Base-by-base conservation (phyloP, 2,329 filamentous ascomycete species). In the Arthrobotrys sinensis region DNA sequence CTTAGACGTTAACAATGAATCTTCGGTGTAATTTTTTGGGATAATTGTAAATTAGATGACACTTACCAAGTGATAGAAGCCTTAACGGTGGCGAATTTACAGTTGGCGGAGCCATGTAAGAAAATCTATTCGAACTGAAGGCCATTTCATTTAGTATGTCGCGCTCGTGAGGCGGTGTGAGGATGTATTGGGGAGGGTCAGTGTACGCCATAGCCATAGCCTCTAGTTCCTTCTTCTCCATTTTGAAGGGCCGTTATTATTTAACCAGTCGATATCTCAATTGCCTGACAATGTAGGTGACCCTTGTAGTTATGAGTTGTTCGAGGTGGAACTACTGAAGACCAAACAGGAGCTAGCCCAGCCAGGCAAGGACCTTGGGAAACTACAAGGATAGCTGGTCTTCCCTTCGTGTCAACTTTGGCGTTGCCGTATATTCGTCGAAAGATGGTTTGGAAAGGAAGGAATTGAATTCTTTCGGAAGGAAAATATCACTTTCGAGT, bases 71-170 rank as follows among this genome's bases (percentile, higher is more conserved):
- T 32, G 75, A 78, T 36, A 78, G 21, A 19, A 78, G 46, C 21
- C 75, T 68, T 21, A 78, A 60, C 19, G 75, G 75, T 38, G 75
- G 60, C 53, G 75, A 71, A 28, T 62, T 72, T 19, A 66, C 16
- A 24, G 55, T 36, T 60, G 55, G 16, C 40, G 70, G 70, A 6
- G 66, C 62, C 43, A 64, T 55, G 53, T 72, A 72, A 67, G 75
- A 68, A 48, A 66, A 71, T 62, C 75, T 78, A 46, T 73, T 66
- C 60, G 69, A 65, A 66, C 62, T 55, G 53, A 46, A 52, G 21
- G 53, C 45, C 32, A 50, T 38, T 68, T 78, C 67, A 66, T 78
- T 78, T 78, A 78, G 75, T 78, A 78, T 68, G 11, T 78, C 75
- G 55, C 63, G 75, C 62, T 78, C 75, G 53, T 78, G 75, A 40